A percentile compares a stretch with the other conserved stretches of the same genome.
Evolutionary conservation across 2,329 filamentous ascomycete species (phyloP).

Genomic region (Fusarium sp.): DNA sequence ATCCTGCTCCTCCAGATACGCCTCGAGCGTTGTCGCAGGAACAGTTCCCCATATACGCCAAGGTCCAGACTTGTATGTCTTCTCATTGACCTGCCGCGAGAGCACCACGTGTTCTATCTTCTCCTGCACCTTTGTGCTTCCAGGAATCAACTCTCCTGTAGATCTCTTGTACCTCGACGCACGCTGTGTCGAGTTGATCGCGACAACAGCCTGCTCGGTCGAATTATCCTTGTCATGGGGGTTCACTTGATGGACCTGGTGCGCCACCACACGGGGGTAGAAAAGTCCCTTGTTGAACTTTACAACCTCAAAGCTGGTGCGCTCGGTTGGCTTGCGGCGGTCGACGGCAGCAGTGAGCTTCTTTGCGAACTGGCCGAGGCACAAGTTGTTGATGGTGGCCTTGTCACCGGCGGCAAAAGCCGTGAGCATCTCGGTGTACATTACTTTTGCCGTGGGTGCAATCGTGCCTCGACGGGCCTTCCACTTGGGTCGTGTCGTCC

Average conservation of each 20-base stretch:
- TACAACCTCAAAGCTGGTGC: constrained; percentile 65
- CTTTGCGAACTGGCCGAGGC: constrained; percentile 62
- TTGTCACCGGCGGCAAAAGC: constrained; percentile 70
- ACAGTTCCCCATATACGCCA: constrained; percentile 76
- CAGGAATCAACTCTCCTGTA: constrained; percentile 56
- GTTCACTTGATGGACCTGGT: constrained; percentile 63
- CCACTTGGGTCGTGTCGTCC: constrained; percentile 57
- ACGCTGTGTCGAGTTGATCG: constrained; percentile 67
- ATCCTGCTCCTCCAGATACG: constrained; percentile 51
- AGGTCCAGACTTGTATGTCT: constrained; percentile 59
- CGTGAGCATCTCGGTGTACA: constrained; percentile 71
- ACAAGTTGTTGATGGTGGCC: constrained; percentile 62
- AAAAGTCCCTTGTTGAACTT: constrained; percentile 56
- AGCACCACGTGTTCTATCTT: constrained; percentile 74
- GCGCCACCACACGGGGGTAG: constrained; percentile 64
- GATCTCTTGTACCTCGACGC: constrained; percentile 55
- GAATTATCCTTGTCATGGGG: constrained; percentile 52
- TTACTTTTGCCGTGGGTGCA: constrained; percentile 64
- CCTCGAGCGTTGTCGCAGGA: constrained; percentile 62
- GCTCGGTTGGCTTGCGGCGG: constrained; percentile 58
- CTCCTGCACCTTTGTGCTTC: constrained; percentile 62
- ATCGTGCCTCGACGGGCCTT: constrained; percentile 56
- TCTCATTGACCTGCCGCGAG: constrained; percentile 58
- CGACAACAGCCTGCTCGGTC: constrained; percentile 67
- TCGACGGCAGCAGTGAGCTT: constrained; percentile 66